Percentiles rank a stretch among this genome's conserved stretches.
Evolutionary conservation across 2,329 filamentous ascomycete genomes (phyloP).

Genomic region (Cladophialophora chaetospira): DNA sequence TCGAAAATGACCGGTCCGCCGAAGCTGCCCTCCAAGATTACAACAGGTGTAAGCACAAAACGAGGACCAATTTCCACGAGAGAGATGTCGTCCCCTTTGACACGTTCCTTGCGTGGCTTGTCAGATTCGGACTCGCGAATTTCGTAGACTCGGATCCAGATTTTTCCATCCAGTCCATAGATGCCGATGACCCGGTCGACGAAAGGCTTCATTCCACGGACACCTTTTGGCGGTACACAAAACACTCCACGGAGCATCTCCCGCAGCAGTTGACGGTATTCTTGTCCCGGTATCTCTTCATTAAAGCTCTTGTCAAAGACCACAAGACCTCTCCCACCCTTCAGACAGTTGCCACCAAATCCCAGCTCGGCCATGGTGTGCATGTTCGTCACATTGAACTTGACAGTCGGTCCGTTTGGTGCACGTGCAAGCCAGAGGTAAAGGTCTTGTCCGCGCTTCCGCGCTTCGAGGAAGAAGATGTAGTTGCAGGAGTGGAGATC

Average conservation of each 20-base stretch:
- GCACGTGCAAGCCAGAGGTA: slow-evolving; percentile 93
- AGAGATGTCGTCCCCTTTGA: slow-evolving; percentile 61
- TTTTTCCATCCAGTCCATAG: slow-evolving; percentile 85
- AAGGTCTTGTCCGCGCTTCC: slow-evolving; percentile 84
- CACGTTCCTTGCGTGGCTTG: slow-evolving; percentile 36
- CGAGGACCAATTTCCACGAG: slow-evolving; percentile 92
- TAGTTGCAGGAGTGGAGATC: slow-evolving; percentile 93
- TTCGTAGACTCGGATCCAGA: slow-evolving; percentile 96
- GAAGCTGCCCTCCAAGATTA: slow-evolving; percentile 93
- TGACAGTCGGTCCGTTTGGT: slow-evolving; percentile 76
- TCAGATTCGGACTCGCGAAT: slow-evolving; percentile 68
- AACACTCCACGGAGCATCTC: slow-evolving; percentile 90
- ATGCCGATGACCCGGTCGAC: slow-evolving; percentile 94
- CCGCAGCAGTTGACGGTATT: slow-evolving; percentile 61
- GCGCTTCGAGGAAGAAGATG: slow-evolving; percentile 90
- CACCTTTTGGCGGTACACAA: slow-evolving; percentile 79
- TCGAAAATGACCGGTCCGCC: slow-evolving; percentile 97
- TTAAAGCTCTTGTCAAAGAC: slow-evolving; percentile 91
- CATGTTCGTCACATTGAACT: slow-evolving; percentile 59
- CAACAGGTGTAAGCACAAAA: slow-evolving; percentile 89
- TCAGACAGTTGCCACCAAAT: slow-evolving; percentile 95
- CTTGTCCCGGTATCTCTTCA: slow-evolving; percentile 61
- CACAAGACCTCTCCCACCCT: slow-evolving; percentile 85
- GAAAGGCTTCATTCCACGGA: slow-evolving; percentile 91
- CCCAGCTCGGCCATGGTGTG: slow-evolving; percentile 97